Evolutionary conservation across 2,329 filamentous ascomycete species (phyloP), one percentile per base, ranked within the genome.

Genomic region (Botrytis cinerea): DNA sequence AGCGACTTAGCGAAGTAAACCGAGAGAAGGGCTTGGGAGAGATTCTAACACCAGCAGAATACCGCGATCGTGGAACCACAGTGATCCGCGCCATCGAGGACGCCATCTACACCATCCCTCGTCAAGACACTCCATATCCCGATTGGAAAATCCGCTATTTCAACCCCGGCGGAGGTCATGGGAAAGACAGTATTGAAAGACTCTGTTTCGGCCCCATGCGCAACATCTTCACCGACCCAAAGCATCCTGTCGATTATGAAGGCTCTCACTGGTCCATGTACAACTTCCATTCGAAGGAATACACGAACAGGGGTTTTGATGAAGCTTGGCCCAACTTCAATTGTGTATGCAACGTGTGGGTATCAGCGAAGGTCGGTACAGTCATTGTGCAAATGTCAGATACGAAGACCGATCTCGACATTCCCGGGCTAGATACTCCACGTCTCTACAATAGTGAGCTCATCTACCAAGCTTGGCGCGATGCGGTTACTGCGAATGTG

Each of bases 401-500:
- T 32, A 57, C 51, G 51, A 28, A 18, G 51, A 57, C 51, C 5
- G 51, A 57, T 32, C 51, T 57, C 8, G 28, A 46, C 10, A 48
- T 25, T 9, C 43, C 62, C 12, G 43, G 40, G 25, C 9, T 25
- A 9, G 9, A 68, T 14, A 22, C n/a, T 5, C 35, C 46, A 10
- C 64, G 46, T 57, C 64, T 57, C 25, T 28, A 54, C 48, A 28
- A 16, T 38, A 54, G 64, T 14, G 64, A 68, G 25, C 48, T 68
- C 35, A 68, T 68, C 35, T 68, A 32, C 20, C 64, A 68, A 68
- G 25, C 64, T 38, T 68, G 64, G 64, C 64, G 64, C 46, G 46
- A 51, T 28, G n/a, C 64, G 5, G 48, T 48, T 8, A 25, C 8
- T 40, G 63, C 32, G 22, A 25, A 61, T 18, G 7, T 25, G 14